These are phyloP conservation scores for Yamadazyma conglobata DNA, from an alignment of 1,139 yeast genomes.

Conservation along the genomic window DNA sequence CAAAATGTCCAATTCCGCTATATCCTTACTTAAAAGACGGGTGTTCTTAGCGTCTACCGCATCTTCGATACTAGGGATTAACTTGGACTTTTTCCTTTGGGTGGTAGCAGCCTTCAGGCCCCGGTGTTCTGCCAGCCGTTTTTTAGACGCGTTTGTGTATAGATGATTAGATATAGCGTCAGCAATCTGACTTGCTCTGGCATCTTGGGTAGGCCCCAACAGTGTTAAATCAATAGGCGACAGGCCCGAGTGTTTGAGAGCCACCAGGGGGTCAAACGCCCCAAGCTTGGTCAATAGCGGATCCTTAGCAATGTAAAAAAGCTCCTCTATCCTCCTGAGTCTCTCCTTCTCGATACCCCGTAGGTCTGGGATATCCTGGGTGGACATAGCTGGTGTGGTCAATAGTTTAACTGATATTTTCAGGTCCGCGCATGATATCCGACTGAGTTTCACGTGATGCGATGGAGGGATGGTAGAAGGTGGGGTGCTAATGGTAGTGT, in stretches of 20 bases:
- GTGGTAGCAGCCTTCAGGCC: neutral
- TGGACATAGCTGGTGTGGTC: too few species aligned
- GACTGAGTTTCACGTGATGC: too few species aligned
- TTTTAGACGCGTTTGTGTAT: slow-evolving; percentile 6
- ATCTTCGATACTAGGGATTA: slow-evolving; percentile 11
- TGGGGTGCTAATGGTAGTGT: too few species aligned
- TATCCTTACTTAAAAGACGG: slow-evolving; percentile 22
- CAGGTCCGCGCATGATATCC: too few species aligned
- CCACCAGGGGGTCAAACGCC: slow-evolving; percentile 8
- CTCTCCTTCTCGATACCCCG: slow-evolving; percentile 6
- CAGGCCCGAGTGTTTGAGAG: slow-evolving; percentile 5
- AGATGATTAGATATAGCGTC: slow-evolving; percentile 7
- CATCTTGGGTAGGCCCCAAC: slow-evolving; percentile 9
- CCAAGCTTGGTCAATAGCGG: slow-evolving; percentile 14
- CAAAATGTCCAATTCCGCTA: slow-evolving; percentile 35
- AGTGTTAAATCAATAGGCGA: slow-evolving; percentile 9
- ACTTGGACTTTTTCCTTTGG: slow-evolving; percentile 8
- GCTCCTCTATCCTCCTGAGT: slow-evolving; percentile 13
- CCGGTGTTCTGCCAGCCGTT: slow-evolving; percentile 4
- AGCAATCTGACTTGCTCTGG: slow-evolving; percentile 4
- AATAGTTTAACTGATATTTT: too few species aligned
- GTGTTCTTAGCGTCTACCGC: slow-evolving; percentile 20
- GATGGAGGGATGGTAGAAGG: too few species aligned
- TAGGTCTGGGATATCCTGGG: slow-evolving; percentile 1
- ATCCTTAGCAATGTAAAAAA: slow-evolving; percentile 13